Base-by-base conservation (phyloP, 2,329 filamentous ascomycete genomes). In the Aspergillus ibericus region DNA sequence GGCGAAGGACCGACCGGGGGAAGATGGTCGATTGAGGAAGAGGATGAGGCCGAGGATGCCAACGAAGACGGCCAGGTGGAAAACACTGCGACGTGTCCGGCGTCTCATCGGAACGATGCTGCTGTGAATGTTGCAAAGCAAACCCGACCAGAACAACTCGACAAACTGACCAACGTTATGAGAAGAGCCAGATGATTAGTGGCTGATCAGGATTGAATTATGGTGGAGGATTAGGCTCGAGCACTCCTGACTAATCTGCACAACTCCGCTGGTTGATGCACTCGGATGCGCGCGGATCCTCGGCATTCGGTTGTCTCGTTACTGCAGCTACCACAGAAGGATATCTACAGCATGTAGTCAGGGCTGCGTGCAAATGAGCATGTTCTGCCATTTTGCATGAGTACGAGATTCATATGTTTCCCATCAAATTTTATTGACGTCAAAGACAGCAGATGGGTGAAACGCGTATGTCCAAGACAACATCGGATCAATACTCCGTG, bases 61-160 rank as follows among this genome's bases (percentile, higher is more conserved):
- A 36, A 61, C 53, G 63, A 79, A 78, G n/a, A 77, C 44, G 22
- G 67, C 46, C 5, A 78, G 56, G 44, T 80, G 72, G 27, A 70
- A 60, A 20, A 77, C 50, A 22, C 73, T 67, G 65, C 70, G 71
- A 50, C 70, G 70, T 3, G 55, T 56, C 5, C 54, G 50, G 12
- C 62, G 62, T 44, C 60, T 50, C 59, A 63, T 63, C 9, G 29
- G 29, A 5, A 8, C 48, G 48, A 12, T 53, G 22, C 40, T 16
- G 40, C 36, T 32, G 25, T 29, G n/a, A 10, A 13, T 13, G n/a
- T 32, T 32, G 10, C 10, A 32, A n/a, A n/a, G n/a, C 15, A 15
- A 7, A 18, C 29, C 16, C 10, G n/a, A 29, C 15, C 9, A 32
- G n/a, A 29, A 16, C 20, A 20, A 7, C 38, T 18, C 9, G n/a